A percentile compares a stretch with the other conserved stretches of the same genome.
These are phyloP conservation scores for Fusarium odoratissimum DNA, from an alignment of 2,329 filamentous ascomycete genomes.

Conservation along the genomic window DNA sequence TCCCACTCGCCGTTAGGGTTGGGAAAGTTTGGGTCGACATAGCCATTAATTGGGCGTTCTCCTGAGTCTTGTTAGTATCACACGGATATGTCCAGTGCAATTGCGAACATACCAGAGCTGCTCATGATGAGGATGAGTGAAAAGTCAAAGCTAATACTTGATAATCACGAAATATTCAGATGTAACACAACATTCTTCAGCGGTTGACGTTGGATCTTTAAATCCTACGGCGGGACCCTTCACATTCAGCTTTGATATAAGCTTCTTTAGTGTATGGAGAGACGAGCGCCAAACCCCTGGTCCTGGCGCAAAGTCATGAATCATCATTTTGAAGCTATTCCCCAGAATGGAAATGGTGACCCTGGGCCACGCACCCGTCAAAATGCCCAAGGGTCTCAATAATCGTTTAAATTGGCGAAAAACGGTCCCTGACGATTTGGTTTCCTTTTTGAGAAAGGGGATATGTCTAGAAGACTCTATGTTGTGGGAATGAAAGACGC, in stretches of 20 bases:
- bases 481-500: not conserved
- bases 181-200: not conserved
- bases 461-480: not conserved
- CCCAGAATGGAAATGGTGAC: not conserved
- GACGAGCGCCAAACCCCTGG: conserved; percentile 6
- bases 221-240: conserved; percentile 7
- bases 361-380: not conserved
- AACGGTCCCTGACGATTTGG: conserved; percentile 22
- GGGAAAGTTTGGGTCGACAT: conserved; percentile 64
- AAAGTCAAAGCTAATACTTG: conserved; percentile 25
- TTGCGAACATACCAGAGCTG: conserved; percentile 12
- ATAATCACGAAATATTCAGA: not conserved
- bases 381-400: conserved; percentile 3
- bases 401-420: conserved; percentile 5
- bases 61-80: not conserved
- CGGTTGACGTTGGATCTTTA: conserved; percentile 6
- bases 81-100: too few species aligned
- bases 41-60: conserved; percentile 48
- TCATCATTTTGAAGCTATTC: conserved; percentile 27
- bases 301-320: conserved; percentile 33
- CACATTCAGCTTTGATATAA: conserved; percentile 9
- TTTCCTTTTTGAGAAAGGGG: conserved; percentile 22
- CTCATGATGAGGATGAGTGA: conserved; percentile 30
- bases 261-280: conserved; percentile 16
- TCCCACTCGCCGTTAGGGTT: conserved; percentile 59